Base-by-base conservation (phyloP, 1,284 basidiomycete species). In the Xerocomus nothofagi region DNA sequence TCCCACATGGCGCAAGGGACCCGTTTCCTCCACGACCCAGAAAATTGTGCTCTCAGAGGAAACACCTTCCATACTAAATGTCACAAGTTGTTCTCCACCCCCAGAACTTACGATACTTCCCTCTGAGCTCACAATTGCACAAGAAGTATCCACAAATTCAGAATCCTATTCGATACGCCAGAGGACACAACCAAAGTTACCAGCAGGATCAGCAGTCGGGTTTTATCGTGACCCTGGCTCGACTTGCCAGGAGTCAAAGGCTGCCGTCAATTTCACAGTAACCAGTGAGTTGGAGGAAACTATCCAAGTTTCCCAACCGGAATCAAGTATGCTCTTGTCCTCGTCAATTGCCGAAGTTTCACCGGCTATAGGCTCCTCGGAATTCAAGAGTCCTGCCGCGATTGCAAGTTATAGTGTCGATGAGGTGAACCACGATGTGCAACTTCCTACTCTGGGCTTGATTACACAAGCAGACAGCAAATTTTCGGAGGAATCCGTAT, bases 251-350 rank as follows among this genome's bases (percentile, higher is more conserved):
- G 72, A 78, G 53, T 58, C 70, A 7, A 75, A 73, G 46, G 61
- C 73, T 17, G 56, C 71, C 12, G 82, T 86, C 49, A 81, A 79
- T 54, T 91, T 92, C 68, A 87, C 82, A 44, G 86, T 91, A 33
- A 77, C 72, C 44, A 91, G 87, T 61, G 89, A 91, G 65, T 61
- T 91, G 49, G 86, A 88, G 50, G 77, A 73, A 41, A 15, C 32
- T 31, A 20, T 40, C 6, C 41, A 44, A 20, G 34, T 36, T 39
- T 52, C 56, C 14, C 47, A 45, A 17, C 42, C 21, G 18, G 54
- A 58, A 47, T 45, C 54, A 18, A 65, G 56, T 38, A 63, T 66
- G 29, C 57, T 66, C 5, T 39, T 66, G 32, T 65, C 63, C 29
- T 65, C 61, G 14, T 66, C 59, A 45, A 53, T 50, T 41, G 20